Evolutionary conservation across 805 yeast genomes (phyloP).

Genomic region (Ascoidea asiatica): DNA sequence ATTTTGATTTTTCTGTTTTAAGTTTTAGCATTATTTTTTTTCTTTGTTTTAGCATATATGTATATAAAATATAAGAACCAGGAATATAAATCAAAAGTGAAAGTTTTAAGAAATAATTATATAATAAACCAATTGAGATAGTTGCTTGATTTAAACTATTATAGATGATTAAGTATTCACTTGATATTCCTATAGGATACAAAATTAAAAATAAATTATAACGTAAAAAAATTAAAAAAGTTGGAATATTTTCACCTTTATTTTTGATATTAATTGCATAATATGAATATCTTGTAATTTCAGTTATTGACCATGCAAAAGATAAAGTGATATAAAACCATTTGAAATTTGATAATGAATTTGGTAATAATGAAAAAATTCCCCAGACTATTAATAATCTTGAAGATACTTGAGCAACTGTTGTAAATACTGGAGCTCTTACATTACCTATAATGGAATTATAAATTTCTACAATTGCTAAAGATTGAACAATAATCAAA

Average conservation of each 20-base stretch:
- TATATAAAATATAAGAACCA: constrained; percentile 72
- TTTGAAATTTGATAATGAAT: constrained; percentile 45
- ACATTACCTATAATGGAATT: constrained; percentile 75
- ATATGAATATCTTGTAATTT: constrained; percentile 76
- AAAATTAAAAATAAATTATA: constrained; percentile 72
- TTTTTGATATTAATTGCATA: constrained; percentile 57
- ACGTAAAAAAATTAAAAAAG: constrained; percentile 52
- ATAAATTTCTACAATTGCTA: constrained; percentile 69
- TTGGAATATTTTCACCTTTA: constrained; percentile 40
- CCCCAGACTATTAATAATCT: constrained; percentile 77
- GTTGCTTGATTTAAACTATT: constrained; percentile 63
- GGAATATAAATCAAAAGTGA: constrained; percentile 65
- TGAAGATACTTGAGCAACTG: constrained; percentile 78
- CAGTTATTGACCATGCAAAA: constrained; percentile 90
- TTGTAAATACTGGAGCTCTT: constrained; percentile 72
- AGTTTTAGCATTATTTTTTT: constrained; percentile 49
- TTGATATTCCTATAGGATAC: constrained; percentile 87
- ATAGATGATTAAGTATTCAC: constrained; percentile 63
- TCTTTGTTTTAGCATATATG: constrained; percentile 86
- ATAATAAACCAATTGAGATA: constrained; percentile 30
- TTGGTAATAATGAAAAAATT: constrained; percentile 61
- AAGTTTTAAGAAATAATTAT: constrained; percentile 39
- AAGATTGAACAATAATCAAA: constrained; percentile 57
- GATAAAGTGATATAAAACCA: constrained; percentile 56
- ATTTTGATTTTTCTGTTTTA: constrained; percentile 5